A percentile compares a stretch with the other conserved stretches of the same genome.
phyloP scores from a whole-genome alignment of 768 basidiomycete species.

The Boletales sp. region DNA sequence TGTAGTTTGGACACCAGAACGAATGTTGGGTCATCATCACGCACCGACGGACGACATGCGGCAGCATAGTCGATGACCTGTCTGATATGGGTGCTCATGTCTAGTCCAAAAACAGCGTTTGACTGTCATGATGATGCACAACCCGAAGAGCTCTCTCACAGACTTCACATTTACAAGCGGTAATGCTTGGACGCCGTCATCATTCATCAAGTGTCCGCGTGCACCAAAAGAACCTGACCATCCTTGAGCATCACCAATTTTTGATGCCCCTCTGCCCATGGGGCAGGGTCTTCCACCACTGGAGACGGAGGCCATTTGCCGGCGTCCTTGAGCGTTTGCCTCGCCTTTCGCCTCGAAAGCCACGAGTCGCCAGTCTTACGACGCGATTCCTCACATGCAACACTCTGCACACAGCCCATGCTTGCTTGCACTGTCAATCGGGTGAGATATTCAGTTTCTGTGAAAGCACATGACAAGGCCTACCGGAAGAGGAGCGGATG shows the following conservation, averaged over 20 bases:
- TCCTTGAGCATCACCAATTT: slow-evolving; percentile 26
- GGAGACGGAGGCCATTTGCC: slow-evolving; percentile 2
- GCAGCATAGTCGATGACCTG: no score
- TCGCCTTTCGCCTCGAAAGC: slow-evolving; percentile 2
- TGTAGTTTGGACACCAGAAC: no score
- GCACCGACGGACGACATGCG: no score
- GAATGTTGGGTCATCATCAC: no score
- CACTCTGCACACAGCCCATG: slow-evolving; percentile 18
- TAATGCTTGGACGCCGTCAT: background rate
- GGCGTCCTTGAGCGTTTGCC: background rate
- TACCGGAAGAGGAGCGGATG: background rate
- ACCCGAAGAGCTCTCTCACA: no score
- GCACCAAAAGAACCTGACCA: slow-evolving; percentile 17
- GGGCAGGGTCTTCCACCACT: slow-evolving; percentile 13
- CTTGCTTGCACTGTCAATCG: no score
- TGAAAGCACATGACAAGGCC: background rate
- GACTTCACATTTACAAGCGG: background rate
- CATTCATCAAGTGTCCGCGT: slow-evolving; percentile 1
- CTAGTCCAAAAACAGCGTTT: no score
- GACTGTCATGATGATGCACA: no score
- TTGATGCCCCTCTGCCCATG: slow-evolving; percentile 28
- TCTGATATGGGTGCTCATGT: no score
- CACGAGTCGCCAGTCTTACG: background rate
- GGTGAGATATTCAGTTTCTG: background rate
- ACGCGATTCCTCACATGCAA: background rate